phyloP scores from a whole-genome alignment of 192 early-diverging fungal species.

The Allomyces arbusculus region DNA sequence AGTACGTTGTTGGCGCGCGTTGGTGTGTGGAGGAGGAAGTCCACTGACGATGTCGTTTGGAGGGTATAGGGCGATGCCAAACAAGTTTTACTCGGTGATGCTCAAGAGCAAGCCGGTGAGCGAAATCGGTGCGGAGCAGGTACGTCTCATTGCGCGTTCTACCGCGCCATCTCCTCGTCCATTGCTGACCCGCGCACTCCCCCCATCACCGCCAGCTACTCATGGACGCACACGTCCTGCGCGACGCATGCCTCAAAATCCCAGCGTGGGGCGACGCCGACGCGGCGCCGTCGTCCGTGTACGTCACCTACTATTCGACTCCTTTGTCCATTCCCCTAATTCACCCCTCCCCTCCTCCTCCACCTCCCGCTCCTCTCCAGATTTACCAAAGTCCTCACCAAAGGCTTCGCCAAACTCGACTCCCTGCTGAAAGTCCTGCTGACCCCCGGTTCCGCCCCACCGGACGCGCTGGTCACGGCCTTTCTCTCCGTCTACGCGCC shows the following conservation, averaged over 20 bases:
- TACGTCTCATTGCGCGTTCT: not conserved
- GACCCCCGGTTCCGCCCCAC: not conserved
- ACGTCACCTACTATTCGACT: too few relatives aligned
- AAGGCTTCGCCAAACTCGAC: not conserved
- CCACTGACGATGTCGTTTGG: not conserved
- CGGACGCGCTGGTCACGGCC: constrained; percentile 1
- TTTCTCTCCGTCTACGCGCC: constrained; percentile 7
- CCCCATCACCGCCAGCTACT: not conserved
- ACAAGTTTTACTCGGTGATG: not conserved
- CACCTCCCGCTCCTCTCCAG: too few relatives aligned
- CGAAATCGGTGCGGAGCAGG: not conserved
- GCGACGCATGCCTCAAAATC: not conserved
- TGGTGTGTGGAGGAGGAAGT: not conserved
- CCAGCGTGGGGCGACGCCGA: not conserved
- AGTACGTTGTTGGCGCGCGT: not conserved
- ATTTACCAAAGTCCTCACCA: not conserved
- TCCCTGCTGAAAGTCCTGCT: not conserved
- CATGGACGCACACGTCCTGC: not conserved
- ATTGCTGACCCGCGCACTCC: not conserved
- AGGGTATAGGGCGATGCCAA: not conserved
- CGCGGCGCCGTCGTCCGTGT: too few relatives aligned
- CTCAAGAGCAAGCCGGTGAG: not conserved
- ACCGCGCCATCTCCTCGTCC: not conserved
- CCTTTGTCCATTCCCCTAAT: too few relatives aligned
- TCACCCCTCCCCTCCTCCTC: too few relatives aligned